Evolutionary conservation across 2,329 filamentous ascomycete genomes (phyloP), one percentile per base, ranked within the genome.

Genomic region (Chaetomiaceae sp.): DNA sequence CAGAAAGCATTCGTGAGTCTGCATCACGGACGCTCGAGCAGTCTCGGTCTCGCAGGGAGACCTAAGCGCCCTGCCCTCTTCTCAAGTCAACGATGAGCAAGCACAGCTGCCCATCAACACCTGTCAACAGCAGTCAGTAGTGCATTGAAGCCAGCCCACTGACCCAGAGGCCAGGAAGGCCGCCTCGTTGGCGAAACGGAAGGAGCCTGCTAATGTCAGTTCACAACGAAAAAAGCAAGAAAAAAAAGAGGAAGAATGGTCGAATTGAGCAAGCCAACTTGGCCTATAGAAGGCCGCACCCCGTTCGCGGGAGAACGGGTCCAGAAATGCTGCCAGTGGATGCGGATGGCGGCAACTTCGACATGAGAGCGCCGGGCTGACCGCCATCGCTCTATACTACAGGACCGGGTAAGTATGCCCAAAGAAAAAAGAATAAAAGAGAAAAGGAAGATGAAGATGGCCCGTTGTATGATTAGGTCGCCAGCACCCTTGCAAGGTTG

Each of bases 191-290:
- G 41, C 17, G 16, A 10, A 14, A 20, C 31, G 21, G 23, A 16
- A 7, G 13, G n/a, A 9, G 37, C 20, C 50, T 57, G 52, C 35
- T 37, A 19, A 8, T n/a, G 51, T 53, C 42, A 54, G 52, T 55
- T 46, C 42, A 46, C 57, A 58, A 44, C 19, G 39, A 30, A 12
- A 30, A 12, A 4, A 16, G 45, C 50, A 34, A n/a, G 17, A 45
- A 53, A 44, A 12, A 44, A 33, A 35, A 20, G 38, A 19, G 16
- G 17, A 47, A 46, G 21, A 44, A 14, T 47, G 25, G 48, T 58
- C 39, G 50, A 55, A 55, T 56, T 38, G 35, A 41, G 38, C 46
- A 58, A n/a, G 51, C 58, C 55, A 51, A 52, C 58, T 57, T 38
- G 56, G 53, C 55, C 58, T 57, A 57, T 57, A 47, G 8, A 55